Evolutionary conservation across 1,139 yeast species (phyloP), one percentile per base, ranked within the genome.

Genomic region (Sugiyamaella grinbergsii): DNA sequence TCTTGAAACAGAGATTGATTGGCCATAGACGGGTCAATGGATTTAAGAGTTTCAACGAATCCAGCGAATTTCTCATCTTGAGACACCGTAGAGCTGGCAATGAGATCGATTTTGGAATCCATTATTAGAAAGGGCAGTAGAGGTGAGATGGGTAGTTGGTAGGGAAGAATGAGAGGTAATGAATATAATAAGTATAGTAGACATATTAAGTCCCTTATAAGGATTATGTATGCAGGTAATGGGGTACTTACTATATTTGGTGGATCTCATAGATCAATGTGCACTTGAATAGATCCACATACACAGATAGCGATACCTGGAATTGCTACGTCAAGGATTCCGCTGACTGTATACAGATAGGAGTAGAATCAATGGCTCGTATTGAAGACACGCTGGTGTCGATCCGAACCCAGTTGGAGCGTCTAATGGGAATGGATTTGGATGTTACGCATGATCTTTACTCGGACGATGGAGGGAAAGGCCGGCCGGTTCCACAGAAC

Each of bases 11-110:
- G 15, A 13, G 42, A 16, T 13, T 29, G 15, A 20, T 40, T 31
- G 24, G 5, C 41, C 8, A 15, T 42, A 3, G 29, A 22, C 3
- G 46, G 36, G 10, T 23, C 32, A 41, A 32, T 50, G 15, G 43
- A 37, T 7, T 40, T 23, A 11, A 50, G 28, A 13, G 40, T 16
- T 8, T 34, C 51, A 20, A 41, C 18, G 29, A 34, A 50, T 26
- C 34, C 34, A n/a, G 18, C 24, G 5, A 50, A 20, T 28, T 41
- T 39, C 22, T 40, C 47, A 16, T 50, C 53, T 16, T 40, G 47
- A 15, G 42, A 47, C 2, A 26, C 11, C 16, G 4, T 15, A 3
- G 49, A 38, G 5, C 23, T 15, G 7, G 43, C 26, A 34, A 43
- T 33, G 4, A 24, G 15, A n/a, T 43, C 47, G 20, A 42, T 32